phyloP scores from a whole-genome alignment of 1,284 basidiomycete species.

The Cystobasidium slooffiae region DNA sequence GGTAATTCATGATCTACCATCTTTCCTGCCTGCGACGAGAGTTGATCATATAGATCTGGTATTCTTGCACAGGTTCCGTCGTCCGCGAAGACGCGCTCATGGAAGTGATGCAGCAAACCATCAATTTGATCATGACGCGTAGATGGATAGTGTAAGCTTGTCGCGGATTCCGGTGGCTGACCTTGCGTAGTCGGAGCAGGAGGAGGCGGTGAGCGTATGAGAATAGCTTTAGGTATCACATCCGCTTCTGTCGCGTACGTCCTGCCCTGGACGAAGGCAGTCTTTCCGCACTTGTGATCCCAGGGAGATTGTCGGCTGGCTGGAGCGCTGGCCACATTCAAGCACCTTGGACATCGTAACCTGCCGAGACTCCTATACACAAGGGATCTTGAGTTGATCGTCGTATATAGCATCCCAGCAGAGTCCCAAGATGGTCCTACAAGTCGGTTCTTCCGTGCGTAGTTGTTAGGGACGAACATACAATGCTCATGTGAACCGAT shows the following conservation, averaged over 20 bases:
- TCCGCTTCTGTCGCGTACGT: slow-evolving; percentile 32
- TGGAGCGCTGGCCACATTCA: too few species aligned
- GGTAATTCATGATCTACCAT: slow-evolving; percentile 36
- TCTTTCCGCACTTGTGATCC: too few species aligned
- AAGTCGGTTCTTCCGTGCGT: too few species aligned
- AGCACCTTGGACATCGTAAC: too few species aligned
- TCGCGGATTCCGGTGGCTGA: slow-evolving; percentile 34
- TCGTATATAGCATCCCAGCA: too few species aligned
- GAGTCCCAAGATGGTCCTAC: too few species aligned
- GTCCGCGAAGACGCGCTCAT: slow-evolving; percentile 14
- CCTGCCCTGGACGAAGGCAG: too few species aligned
- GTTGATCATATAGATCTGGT: slow-evolving; percentile 29
- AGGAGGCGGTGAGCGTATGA: slow-evolving; percentile 30
- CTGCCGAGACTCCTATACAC: too few species aligned
- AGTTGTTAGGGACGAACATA: too few species aligned
- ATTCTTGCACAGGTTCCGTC: slow-evolving; percentile 28
- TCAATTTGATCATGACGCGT: slow-evolving; percentile 13
- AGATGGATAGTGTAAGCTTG: not conserved
- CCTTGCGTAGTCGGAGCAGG: slow-evolving; percentile 34
- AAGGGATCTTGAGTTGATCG: too few species aligned
- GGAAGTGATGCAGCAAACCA: slow-evolving; percentile 21
- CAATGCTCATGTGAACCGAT: too few species aligned
- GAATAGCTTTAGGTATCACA: slow-evolving; percentile 22
- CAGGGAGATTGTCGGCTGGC: too few species aligned
- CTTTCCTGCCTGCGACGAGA: slow-evolving; percentile 22